phyloP scores from a whole-genome alignment of 1,284 basidiomycete species.

The Irpex sp. region DNA sequence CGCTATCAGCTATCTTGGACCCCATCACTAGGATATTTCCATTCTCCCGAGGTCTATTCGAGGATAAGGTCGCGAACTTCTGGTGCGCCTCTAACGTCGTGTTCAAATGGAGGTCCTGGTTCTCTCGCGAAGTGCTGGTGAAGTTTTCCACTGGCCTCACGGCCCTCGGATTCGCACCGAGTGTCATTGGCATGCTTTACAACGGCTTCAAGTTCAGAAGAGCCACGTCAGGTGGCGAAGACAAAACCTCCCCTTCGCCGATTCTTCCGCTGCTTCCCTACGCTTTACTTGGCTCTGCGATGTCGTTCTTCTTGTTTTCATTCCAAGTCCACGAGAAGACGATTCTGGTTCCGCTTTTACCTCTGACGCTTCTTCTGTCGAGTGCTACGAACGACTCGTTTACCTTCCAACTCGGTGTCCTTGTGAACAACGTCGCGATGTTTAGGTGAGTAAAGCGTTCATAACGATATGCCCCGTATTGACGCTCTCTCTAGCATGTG shows the following conservation, averaged over 20 bases:
- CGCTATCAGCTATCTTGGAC: conserved; percentile 47
- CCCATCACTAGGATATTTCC: conserved; percentile 86
- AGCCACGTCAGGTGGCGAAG: conserved; percentile 16
- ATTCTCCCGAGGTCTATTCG: conserved; percentile 86
- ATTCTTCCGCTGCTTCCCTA: conserved; percentile 65
- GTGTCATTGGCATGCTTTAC: conserved; percentile 49
- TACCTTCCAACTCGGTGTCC: conserved; percentile 73
- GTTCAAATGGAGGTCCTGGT: conserved; percentile 73
- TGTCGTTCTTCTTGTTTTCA: conserved; percentile 94
- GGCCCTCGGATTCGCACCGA: conserved; percentile 62
- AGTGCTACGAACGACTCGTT: conserved; percentile 54
- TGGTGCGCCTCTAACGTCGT: conserved; percentile 93
- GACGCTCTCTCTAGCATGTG: conserved; percentile 67
- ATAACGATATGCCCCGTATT: background rate
- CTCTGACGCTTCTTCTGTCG: conserved; percentile 76
- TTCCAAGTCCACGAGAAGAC: conserved; percentile 97
- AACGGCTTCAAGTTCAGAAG: conserved; percentile 38
- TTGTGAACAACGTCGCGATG: conserved; percentile 84
- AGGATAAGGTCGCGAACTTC: conserved; percentile 96
- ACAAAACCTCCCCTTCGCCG: conserved; percentile 30
- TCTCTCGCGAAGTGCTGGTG: conserved; percentile 45
- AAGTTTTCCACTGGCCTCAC: conserved; percentile 58
- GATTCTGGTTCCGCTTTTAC: conserved; percentile 84
- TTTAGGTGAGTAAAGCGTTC: conserved; percentile 63
- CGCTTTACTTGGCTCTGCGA: conserved; percentile 67